phyloP scores from a whole-genome alignment of 2,329 filamentous ascomycete species.

The Trichophyton schoenleinii region DNA sequence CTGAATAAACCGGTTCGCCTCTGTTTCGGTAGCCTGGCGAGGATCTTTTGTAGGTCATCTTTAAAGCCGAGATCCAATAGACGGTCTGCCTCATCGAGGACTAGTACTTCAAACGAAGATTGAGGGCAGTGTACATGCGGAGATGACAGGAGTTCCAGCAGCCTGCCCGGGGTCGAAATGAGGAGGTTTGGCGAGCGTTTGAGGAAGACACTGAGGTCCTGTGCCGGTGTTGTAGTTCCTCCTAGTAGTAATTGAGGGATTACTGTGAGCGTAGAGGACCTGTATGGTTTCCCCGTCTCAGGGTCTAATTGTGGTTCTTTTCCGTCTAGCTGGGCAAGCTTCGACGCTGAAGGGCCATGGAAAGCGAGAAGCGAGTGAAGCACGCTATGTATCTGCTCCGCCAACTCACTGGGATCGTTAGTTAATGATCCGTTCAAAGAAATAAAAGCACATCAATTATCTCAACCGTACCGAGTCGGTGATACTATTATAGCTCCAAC shows the following conservation, averaged over 20 bases:
- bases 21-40: slow-evolving; percentile 79
- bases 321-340: slow-evolving; percentile 33
- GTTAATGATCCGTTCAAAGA: neutral
- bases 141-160: slow-evolving; percentile 76
- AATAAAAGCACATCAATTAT: neutral
- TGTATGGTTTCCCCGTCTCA: slow-evolving; percentile 25
- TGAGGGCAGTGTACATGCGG: slow-evolving; percentile 78
- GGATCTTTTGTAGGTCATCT: slow-evolving; percentile 72
- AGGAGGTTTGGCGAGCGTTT: slow-evolving; percentile 76
- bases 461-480: slow-evolving; percentile 49
- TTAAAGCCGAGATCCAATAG: slow-evolving; percentile 90
- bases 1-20: slow-evolving; percentile 87
- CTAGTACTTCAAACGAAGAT: slow-evolving; percentile 79
- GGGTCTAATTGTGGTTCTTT: slow-evolving; percentile 21
- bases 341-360: slow-evolving; percentile 59
- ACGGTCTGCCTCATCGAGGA: slow-evolving; percentile 89
- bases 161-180: slow-evolving; percentile 77
- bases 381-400: slow-evolving; percentile 77
- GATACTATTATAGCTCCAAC: slow-evolving; percentile 84
- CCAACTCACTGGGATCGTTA: slow-evolving; percentile 55
- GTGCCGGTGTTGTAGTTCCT: slow-evolving; percentile 60
- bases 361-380: slow-evolving; percentile 66
- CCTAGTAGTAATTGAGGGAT: slow-evolving; percentile 82
- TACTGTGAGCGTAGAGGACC: slow-evolving; percentile 44
- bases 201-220: slow-evolving; percentile 77